Conservation (phyloP, 768 basidiomycete genomes). For the Leucosporidium yakuticum region DNA sequence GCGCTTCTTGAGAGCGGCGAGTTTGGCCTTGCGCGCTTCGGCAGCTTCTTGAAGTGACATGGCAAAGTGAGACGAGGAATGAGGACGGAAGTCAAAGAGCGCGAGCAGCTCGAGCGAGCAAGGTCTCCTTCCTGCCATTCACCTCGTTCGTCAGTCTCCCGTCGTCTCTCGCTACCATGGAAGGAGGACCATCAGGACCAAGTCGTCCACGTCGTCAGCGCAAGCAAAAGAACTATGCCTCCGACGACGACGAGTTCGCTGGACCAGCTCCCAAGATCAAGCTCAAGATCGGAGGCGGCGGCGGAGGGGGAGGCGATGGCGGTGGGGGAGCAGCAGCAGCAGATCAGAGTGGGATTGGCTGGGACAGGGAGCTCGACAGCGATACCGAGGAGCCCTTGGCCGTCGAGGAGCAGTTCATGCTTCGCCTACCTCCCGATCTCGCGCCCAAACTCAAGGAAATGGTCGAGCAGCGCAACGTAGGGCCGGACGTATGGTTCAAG, state of each 20-base stretch:
- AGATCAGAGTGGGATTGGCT: conserved; percentile 54
- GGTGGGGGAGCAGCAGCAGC: not conserved
- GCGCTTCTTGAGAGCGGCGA: conserved; percentile 66
- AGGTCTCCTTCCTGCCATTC: too few relatives aligned
- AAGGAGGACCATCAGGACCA: too few relatives aligned
- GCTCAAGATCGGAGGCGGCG: conserved; percentile 64
- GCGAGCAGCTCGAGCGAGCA: too few relatives aligned
- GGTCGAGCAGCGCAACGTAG: conserved; percentile 68
- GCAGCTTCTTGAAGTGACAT: conserved; percentile 58
- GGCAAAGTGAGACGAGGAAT: too few relatives aligned
- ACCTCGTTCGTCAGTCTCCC: too few relatives aligned
- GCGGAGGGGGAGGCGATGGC: conserved; percentile 49
- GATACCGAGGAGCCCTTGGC: conserved; percentile 84
- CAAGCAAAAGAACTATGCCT: not conserved
- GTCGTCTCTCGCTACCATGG: too few relatives aligned
- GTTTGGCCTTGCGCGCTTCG: conserved; percentile 72
- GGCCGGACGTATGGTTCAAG: conserved; percentile 91
- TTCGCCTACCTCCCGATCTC: conserved; percentile 61
- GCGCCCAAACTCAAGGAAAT: conserved; percentile 59
- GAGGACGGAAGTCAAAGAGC: too few relatives aligned
- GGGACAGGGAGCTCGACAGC: conserved; percentile 89
- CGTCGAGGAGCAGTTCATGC: conserved; percentile 95
- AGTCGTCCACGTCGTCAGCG: too few relatives aligned
- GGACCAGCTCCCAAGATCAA: conserved; percentile 62
- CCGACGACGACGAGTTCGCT: conserved; percentile 1